Evolutionary conservation across 441 rosid genomes (phyloP), one percentile per base, ranked within the genome.

Genomic region (Croton setiger): DNA sequence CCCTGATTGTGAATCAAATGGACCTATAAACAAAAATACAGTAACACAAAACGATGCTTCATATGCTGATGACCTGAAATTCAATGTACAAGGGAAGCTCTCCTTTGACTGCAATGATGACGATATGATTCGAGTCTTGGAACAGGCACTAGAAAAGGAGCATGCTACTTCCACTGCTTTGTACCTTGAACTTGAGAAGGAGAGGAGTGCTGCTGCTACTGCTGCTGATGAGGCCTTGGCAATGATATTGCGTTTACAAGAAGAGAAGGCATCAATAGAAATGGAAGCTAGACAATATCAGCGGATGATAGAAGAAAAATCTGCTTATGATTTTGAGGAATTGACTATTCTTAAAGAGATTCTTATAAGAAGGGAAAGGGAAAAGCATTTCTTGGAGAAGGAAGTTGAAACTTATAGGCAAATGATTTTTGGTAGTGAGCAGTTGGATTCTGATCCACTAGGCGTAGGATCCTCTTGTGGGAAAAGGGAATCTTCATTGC

Each of bases 301-400:
- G 74, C 78, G 94, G 80, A 85, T 89, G 85, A 82, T 84, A 57
- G 92, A 92, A 71, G 96, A 88, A 75, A 92, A 92, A 72, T 81
- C 87, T 63, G 85, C 86, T 54, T 89, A 83, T 75, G 91, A 89
- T 76, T 76, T 80, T 4, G 96, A 89, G 81, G 97, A 92, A 77
- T 87, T 86, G 98, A 86, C 66, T 75, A 81, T 93, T 79, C 86
- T 93, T 54, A 89, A 85, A 76, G 96, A 93, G 77, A 93, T 90
- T 49, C 64, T 93, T 58, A 56, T 91, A 27, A 85, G 88, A 74
- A 89, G 97, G 72, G 98, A 90, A 79, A 84, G 62, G 78, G 98
- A 93, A 63, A 89, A 82, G 31, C 86, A 84, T 82, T 88, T 84
- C 76, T 68, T 91, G 79, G 96, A 86, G 88, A 85, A 85, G 73